Evolutionary conservation across 805 yeast genomes (phyloP).

Genomic region (Candida alai): DNA sequence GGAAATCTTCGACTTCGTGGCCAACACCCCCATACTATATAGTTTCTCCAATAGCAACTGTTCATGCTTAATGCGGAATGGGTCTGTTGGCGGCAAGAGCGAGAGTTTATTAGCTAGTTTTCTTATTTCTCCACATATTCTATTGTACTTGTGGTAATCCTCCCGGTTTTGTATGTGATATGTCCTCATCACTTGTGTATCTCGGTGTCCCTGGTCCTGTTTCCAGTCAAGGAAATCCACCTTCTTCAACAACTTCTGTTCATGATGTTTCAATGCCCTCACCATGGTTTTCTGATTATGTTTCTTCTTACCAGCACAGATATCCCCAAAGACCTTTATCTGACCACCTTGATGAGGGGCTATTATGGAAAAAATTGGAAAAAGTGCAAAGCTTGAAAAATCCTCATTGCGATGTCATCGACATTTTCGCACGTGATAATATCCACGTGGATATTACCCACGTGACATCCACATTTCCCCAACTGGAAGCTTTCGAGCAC

Average conservation of each 20-base stretch:
- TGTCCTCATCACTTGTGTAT: slow-evolving; percentile 92
- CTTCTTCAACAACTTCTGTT: slow-evolving; percentile 88
- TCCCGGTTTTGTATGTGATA: slow-evolving; percentile 93
- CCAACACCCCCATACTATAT: slow-evolving; percentile 80
- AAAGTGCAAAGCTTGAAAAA: slow-evolving; percentile 2
- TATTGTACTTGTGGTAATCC: slow-evolving; percentile 92
- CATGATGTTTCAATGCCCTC: slow-evolving; percentile 88
- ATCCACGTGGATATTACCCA: slow-evolving; percentile 1
- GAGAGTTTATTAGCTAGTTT: slow-evolving; percentile 85
- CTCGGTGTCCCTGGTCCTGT: slow-evolving; percentile 92
- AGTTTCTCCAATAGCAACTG: slow-evolving; percentile 82
- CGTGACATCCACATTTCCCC: no score
- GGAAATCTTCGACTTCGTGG: slow-evolving; percentile 86
- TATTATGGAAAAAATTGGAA: no score
- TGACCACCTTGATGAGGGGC: no score
- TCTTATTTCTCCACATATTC: slow-evolving; percentile 86
- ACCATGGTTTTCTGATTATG: slow-evolving; percentile 48
- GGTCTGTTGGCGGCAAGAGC: slow-evolving; percentile 80
- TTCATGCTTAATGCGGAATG: slow-evolving; percentile 84
- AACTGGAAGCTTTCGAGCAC: slow-evolving; percentile 1
- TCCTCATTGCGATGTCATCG: no score
- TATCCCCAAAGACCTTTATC: no score
- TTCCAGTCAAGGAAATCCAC: slow-evolving; percentile 98
- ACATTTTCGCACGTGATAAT: not conserved
- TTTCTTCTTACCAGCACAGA: not conserved